Evolutionary conservation across 108 stramenopile species (phyloP), one percentile per base, ranked within the genome.

Genomic region (Poteriospumella lacustris): DNA sequence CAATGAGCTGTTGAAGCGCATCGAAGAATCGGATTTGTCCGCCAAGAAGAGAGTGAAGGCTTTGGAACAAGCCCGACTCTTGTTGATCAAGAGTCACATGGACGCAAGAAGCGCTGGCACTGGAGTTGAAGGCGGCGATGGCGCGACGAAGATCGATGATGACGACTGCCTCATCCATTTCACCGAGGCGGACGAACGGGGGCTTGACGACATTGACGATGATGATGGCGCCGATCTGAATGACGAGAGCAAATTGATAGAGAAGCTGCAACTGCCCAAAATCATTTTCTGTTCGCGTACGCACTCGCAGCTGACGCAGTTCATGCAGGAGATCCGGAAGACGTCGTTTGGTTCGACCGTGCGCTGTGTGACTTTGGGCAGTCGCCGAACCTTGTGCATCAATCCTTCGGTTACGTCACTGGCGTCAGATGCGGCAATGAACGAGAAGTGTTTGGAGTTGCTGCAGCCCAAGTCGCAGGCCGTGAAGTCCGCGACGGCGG

Each of bases 241-340:
- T 12, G 31, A 64, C 5, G 60, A 64, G 9, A 15, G 19, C 24
- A 19, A 15, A 56, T 15, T 15, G 24, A 56, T 56, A 15, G 52
- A 56, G 24, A 56, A 15, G 24, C 24, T 56, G 24, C 19, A 56
- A 56, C 15, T 56, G 15, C 52, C 64, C 36, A 19, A 39, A 68
- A 88, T 97, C 44, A 79, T 94, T 31, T 95, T 92, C 77, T 90
- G 90, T 41, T 93, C 94, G 62, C 68, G 98, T 33, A 97, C 98
- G 26, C 98, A 99, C 80, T 94, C 93, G 9, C 98, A 99, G 85
- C 86, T 97, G 26, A 89, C 95, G 5, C 98, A 99, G 81, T 99
- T 99, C 77, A 86, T 95, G 0, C 62, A 77, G 33, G 96, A 98
- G 86, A 78, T 98, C 90, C 0, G 81, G 40, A 82, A 82, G 41